Conservation (phyloP, 1,139 yeast species). For the Kurtzmaniella quercitrusa region DNA sequence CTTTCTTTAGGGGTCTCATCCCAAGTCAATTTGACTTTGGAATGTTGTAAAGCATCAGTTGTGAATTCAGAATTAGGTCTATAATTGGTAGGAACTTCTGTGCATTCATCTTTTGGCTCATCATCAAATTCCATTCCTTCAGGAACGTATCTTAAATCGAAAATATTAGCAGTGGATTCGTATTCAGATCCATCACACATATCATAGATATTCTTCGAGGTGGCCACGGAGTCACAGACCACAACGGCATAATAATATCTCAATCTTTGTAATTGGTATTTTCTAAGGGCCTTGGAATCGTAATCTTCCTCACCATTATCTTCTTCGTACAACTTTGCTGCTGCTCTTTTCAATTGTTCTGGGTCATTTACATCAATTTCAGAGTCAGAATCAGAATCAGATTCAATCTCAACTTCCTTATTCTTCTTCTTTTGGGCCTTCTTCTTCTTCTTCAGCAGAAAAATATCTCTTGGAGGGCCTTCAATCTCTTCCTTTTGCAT, state of each 20-base stretch:
- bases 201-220: constrained; percentile 74
- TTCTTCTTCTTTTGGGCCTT: constrained; percentile 14
- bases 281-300: constrained; percentile 65
- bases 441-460: constrained; percentile 41
- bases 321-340: constrained; percentile 65
- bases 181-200: constrained; percentile 94
- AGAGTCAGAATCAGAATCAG: constrained; percentile 43
- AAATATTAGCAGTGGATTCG: constrained; percentile 92
- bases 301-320: constrained; percentile 70
- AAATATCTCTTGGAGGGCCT: constrained; percentile 90
- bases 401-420: constrained; percentile 25
- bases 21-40: constrained; percentile 93
- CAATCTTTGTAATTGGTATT: constrained; percentile 81
- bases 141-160: constrained; percentile 90
- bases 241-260: constrained; percentile 94
- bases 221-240: constrained; percentile 66
- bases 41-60: constrained; percentile 91
- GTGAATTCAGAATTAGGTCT: constrained; percentile 76
- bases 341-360: constrained; percentile 47
- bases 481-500: constrained; percentile 86
- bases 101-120: constrained; percentile 69
- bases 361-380: constrained; percentile 43
- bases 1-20: constrained; percentile 97
- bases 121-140: constrained; percentile 85
- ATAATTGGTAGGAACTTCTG: constrained; percentile 68